A percentile compares a stretch with the other conserved stretches of the same genome.
Conservation (phyloP, 2,329 filamentous ascomycete species). For the Verticillium nubilum region DNA sequence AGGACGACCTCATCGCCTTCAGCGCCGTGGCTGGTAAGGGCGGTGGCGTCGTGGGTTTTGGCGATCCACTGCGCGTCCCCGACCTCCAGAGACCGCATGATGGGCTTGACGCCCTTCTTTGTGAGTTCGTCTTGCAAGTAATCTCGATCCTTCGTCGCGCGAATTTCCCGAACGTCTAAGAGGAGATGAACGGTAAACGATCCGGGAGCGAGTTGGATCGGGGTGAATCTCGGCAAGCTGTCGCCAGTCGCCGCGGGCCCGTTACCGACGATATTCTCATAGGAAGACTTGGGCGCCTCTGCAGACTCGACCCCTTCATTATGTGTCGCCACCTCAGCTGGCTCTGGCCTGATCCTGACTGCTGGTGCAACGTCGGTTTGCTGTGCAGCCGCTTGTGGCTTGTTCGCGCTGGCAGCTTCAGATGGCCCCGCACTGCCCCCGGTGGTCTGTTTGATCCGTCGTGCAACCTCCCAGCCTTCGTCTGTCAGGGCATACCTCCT, state of each 20-base stretch:
- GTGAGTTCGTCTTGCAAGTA: constrained; percentile 70
- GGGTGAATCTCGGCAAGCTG: constrained; percentile 43
- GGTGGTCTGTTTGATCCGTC: constrained; percentile 53
- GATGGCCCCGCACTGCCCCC: constrained; percentile 8
- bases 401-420: constrained; percentile 1
- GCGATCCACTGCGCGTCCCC: constrained; percentile 79
- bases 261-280: constrained; percentile 34
- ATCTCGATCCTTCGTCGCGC: constrained; percentile 66
- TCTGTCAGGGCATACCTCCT: constrained; percentile 68
- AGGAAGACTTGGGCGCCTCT: constrained; percentile 16
- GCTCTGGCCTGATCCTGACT: constrained; percentile 1
- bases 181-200: constrained; percentile 69
- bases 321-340: not conserved
- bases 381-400: not conserved
- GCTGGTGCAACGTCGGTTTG: not conserved
- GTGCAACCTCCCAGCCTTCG: constrained; percentile 71
- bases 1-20: constrained; percentile 68
- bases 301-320: not conserved
- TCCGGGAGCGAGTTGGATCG: constrained; percentile 57
- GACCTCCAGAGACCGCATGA: constrained; percentile 64
- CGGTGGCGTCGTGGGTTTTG: constrained; percentile 55
- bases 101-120: constrained; percentile 59
- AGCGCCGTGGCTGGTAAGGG: constrained; percentile 50
- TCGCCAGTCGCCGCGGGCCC: constrained; percentile 23
- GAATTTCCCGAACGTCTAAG: constrained; percentile 70